These are phyloP conservation scores for Euphorbia neoarborescens DNA, from an alignment of 441 rosid genomes.

Conservation along the genomic window DNA sequence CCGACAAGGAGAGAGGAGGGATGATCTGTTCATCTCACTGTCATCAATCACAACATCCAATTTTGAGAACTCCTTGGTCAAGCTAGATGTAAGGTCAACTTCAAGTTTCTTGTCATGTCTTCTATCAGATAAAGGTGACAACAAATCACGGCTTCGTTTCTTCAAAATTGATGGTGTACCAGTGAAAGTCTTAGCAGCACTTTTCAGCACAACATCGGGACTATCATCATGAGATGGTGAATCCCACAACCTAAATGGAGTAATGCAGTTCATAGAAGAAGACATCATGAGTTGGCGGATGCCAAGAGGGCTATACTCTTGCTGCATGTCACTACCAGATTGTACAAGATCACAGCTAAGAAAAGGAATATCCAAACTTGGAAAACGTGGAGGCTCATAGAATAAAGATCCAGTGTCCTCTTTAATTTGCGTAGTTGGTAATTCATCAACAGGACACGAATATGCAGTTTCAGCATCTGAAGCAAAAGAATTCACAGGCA, in stretches of 20 bases:
- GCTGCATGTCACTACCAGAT: slow-evolving; percentile 66
- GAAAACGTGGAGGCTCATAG: slow-evolving; percentile 97
- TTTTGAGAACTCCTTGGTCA: slow-evolving; percentile 65
- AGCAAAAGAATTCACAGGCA: slow-evolving; percentile 49
- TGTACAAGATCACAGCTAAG: slow-evolving; percentile 92
- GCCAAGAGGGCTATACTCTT: slow-evolving; percentile 96
- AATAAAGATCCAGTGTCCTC: slow-evolving; percentile 64
- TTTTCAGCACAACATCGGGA: slow-evolving; percentile 69
- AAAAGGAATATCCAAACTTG: slow-evolving; percentile 85
- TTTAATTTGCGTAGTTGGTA: slow-evolving; percentile 28
- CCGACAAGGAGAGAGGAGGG: slow-evolving; percentile 29
- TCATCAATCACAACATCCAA: slow-evolving; percentile 68
- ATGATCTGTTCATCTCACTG: no score
- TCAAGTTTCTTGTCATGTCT: slow-evolving; percentile 67
- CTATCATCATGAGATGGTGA: slow-evolving; percentile 68
- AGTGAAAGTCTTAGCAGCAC: slow-evolving; percentile 63
- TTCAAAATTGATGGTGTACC: slow-evolving; percentile 81
- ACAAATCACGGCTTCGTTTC: slow-evolving; percentile 73
- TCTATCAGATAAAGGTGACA: slow-evolving; percentile 87
- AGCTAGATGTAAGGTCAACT: slow-evolving; percentile 48
- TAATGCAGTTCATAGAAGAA: slow-evolving; percentile 70
- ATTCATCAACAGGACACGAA: slow-evolving; percentile 34
- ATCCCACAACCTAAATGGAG: slow-evolving; percentile 92
- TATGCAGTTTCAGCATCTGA: slow-evolving; percentile 36
- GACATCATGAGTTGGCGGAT: slow-evolving; percentile 93